Percentiles rank a stretch among this genome's conserved stretches.
These are phyloP conservation scores for Lithospermum erythrorhizon DNA, from an alignment of 257 asterid species.

Conservation along the genomic window DNA sequence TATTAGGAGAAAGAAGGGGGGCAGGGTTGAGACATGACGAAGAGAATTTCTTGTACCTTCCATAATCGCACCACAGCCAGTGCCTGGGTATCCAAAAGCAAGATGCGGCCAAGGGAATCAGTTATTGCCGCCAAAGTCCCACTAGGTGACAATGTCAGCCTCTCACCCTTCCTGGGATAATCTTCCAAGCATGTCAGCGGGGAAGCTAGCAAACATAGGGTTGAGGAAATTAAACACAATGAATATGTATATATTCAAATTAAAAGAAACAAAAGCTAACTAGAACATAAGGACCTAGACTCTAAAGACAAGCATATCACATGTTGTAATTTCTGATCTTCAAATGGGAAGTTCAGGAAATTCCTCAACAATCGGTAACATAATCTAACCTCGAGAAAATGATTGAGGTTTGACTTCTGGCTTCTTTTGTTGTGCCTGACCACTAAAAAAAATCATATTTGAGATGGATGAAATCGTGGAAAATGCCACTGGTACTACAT, in stretches of 20 bases:
- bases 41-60: constrained; percentile 44
- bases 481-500: constrained; percentile 89
- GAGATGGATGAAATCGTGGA: constrained; percentile 86
- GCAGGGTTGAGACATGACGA: background rate
- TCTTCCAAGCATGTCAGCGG: constrained; percentile 86
- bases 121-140: constrained; percentile 96
- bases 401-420: constrained; percentile 71
- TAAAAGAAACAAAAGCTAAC: no score
- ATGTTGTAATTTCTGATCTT: no score
- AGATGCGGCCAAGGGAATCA: constrained; percentile 93
- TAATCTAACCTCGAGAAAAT: constrained; percentile 63
- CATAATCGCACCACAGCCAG: constrained; percentile 87
- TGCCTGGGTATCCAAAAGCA: constrained; percentile 91
- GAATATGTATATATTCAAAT: no score
- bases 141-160: constrained; percentile 84
- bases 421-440: constrained; percentile 24
- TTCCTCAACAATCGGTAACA: constrained; percentile 6
- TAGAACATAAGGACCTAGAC: no score
- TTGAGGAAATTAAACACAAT: constrained; percentile 6
- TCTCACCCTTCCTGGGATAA: constrained; percentile 92
- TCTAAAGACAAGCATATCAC: no score
- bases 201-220: constrained; percentile 51
- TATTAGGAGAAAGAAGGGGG: background rate
- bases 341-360: background rate
- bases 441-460: constrained; percentile 75